Base-by-base conservation (phyloP, 768 basidiomycete genomes). In the Panaeolus papilionaceus region DNA sequence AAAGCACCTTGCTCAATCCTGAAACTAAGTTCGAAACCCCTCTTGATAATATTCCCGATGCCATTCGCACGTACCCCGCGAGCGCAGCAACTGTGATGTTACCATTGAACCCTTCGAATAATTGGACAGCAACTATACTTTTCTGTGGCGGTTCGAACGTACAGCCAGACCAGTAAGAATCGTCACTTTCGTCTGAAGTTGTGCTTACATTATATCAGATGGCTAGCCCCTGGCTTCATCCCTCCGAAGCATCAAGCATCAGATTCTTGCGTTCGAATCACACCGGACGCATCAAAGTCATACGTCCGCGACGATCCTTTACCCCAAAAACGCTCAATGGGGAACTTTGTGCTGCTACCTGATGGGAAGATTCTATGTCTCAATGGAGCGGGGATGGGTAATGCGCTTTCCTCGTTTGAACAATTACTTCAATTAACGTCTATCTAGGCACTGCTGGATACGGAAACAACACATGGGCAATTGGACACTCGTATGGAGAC, bases 141-240 rank as follows among this genome's bases (percentile, higher is more conserved):
- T 93, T 95, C 76, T 96, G 94, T 69, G 94, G 94, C 20, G 94
- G 95, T 1, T 88, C 89, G 37, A 83, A 89, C 71, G 78, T 89
- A 23, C 74, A 81, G 38, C 70, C 81, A 12, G 77, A 84, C 70
- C 71, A 81, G 87, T 85, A 76, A 75, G 79, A 14, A 23, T 38
- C 40, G 49, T 10, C 4, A 38, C n/a, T n/a, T 16, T 49, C 18
- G 7, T 63, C 42, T 20, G 12, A 65, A 47, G 23, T 28, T 40
- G 18, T 45, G 61, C 14, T 28, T 38, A 33, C 37, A 9, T 40
- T 23, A 61, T 4, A 58, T 7, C 62, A 84, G 84, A 68, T 89
- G 87, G 88, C 68, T 72, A 8, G 76, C 77, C 61, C 73, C 80
- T 3, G 76, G 81, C 67, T 87, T 85, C 82, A 81, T 86, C 65